Evolutionary conservation across 176 grass and related monocot genomes (phyloP).

Genomic region (Otatea glauca): DNA sequence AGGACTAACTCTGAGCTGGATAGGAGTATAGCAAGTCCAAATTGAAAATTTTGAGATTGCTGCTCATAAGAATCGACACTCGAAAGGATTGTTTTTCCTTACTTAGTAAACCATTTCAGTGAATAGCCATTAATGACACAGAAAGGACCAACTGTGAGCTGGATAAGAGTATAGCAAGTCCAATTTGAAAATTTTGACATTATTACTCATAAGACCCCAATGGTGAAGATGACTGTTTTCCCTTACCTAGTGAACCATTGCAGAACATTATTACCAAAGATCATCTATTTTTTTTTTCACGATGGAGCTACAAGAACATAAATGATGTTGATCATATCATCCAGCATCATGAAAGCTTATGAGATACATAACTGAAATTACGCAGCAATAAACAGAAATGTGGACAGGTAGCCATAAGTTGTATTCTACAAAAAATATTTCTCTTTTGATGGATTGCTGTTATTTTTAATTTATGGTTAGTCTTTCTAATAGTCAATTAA

Average conservation of each 20-base stretch:
- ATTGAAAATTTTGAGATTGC: constrained; percentile 4
- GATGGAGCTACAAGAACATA: background rate
- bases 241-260: background rate
- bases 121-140: constrained; percentile 20
- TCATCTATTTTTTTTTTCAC: background rate
- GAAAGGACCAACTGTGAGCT: constrained; percentile 18
- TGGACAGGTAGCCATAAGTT: background rate
- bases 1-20: background rate
- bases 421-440: background rate
- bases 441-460: background rate
- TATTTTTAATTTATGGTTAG: background rate
- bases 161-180: constrained; percentile 1
- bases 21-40: constrained; percentile 17
- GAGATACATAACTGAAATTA: constrained; percentile 16
- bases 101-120: background rate
- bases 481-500: constrained; percentile 1
- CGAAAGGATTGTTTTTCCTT: background rate
- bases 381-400: background rate
- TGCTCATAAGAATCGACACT: constrained; percentile 2
- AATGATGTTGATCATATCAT: constrained; percentile 6
- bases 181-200: no score
- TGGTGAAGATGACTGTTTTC: background rate
- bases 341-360: constrained; percentile 7
- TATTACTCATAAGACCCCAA: background rate
- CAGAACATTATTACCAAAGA: background rate